phyloP scores from a whole-genome alignment of 768 basidiomycete species.

The Cantharellus cinnabarinus region DNA sequence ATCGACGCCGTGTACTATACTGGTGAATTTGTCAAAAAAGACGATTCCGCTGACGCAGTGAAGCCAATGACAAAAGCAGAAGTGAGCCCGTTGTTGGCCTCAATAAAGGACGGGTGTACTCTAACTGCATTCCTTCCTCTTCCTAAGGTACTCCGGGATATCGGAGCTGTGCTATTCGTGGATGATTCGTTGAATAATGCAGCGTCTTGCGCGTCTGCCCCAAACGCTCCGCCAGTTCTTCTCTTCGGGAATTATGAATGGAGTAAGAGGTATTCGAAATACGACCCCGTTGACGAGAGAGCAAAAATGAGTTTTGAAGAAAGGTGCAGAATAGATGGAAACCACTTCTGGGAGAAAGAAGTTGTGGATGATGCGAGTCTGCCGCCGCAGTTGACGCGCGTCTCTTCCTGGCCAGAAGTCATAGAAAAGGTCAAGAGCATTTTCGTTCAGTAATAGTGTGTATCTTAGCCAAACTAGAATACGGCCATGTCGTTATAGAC shows the following conservation, averaged over 20 bases:
- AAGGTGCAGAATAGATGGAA: constrained; percentile 8
- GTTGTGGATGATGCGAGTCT: not conserved
- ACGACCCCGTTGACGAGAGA: constrained; percentile 6
- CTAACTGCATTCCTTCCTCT: not conserved
- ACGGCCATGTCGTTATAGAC: no score
- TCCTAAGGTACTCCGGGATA: constrained; percentile 36
- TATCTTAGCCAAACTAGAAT: no score
- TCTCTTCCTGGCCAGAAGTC: not conserved
- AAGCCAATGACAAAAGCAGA: not conserved
- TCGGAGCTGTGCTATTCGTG: constrained; percentile 45
- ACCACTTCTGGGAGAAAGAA: constrained; percentile 8
- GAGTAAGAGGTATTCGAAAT: constrained; percentile 37
- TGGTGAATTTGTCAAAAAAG: constrained; percentile 38
- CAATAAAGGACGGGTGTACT: not conserved
- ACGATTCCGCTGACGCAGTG: not conserved
- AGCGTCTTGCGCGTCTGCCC: constrained; percentile 30
- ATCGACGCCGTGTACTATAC: constrained; percentile 34
- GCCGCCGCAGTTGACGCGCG: not conserved
- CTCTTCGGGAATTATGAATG: constrained; percentile 63
- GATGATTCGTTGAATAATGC: constrained; percentile 74
- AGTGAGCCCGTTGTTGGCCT: not conserved
- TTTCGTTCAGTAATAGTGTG: no score
- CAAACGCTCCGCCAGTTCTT: constrained; percentile 35
- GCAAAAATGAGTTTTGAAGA: constrained; percentile 14
- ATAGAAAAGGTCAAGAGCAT: not conserved